Evolutionary conservation across 2,329 filamentous ascomycete species (phyloP), one percentile per base, ranked within the genome.

Genomic region (Huntiella decipiens): DNA sequence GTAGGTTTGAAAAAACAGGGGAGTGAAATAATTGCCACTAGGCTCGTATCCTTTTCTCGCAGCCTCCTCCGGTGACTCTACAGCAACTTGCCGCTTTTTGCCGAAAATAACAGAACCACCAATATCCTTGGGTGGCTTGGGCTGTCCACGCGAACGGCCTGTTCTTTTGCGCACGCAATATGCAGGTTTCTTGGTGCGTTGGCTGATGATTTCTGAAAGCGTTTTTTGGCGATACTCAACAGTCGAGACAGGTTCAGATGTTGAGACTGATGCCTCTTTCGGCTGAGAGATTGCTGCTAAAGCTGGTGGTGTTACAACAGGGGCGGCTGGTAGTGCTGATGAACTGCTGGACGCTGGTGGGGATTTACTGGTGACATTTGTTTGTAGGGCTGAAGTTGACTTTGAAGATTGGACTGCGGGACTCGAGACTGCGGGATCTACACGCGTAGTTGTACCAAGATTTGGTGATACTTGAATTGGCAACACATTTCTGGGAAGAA

Each of bases 111-210:
- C 83, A 0, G 35, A 38, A 37, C 38, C 31, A 37, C 45, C 38
- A 33, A 76, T 82, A 1, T 79, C 84, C 11, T 79, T 66, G 53
- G 79, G 79, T 51, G 69, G 75, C 55, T 76, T 79, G 43, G 73
- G 37, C 5, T 68, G 51, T 67, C 71, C 31, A 4, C 19, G 38
- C 11, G 32, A 72, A 52, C 5, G 58, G 5, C 38, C 13, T 7
- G 15, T 13, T 51, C 5, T 56, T n/a, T 37, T 47, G 34, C 12
- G 39, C 17, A 33, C 31, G n/a, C 12, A 28, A 22, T 28, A 28
- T 3, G 8, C 22, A 7, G 22, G 35, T 32, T 42, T 16, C 31
- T 44, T 46, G 4, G 35, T 10, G 8, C 38, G 42, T 32, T 49
- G 38, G 6, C 43, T 39, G 8, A 46, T 43, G 8, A 49, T 49